Base-by-base conservation (phyloP, 2,329 filamentous ascomycete species). In the Mollisia scopiformis region DNA sequence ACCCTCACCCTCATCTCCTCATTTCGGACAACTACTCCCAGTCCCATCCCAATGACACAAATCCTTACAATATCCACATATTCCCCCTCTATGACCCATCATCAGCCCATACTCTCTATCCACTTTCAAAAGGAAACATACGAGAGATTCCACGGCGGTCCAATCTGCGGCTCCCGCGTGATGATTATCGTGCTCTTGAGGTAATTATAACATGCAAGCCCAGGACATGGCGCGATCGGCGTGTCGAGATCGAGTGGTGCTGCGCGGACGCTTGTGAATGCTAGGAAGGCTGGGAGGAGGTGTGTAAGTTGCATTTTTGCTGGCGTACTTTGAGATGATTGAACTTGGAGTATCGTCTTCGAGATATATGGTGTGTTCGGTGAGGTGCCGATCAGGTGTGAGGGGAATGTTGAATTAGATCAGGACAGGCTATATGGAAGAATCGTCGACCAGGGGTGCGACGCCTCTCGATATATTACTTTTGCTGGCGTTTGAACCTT, bases 41-140 rank as follows among this genome's bases (percentile, higher is more conserved):
- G 14, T 33, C 19, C 49, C 49, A 51, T 51, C 49, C 49, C 49
- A 51, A n/a, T 7, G 10, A 33, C 49, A 51, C 4, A 33, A n/a
- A n/a, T 51, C 49, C 21, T 51, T 51, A 31, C 49, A 51, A 51
- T 51, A 51, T 21, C 28, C 49, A 33, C 28, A 51, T 33, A 51
- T 50, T 2, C 47, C 49, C 8, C 11, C 11, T 16, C 49, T 51
- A 25, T 23, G 3, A 16, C 16, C 39, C 39, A 16, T 6, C 11
- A 27, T 19, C 28, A 51, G 7, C 23, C 1, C 28, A 11, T 23
- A 21, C 7, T 28, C 23, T 35, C 31, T 35, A 35, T 35, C 11
- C 21, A 41, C n/a, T n/a, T n/a, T 41, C 14, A 19, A 41, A n/a
- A 23, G 14, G 21, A 28, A 13, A 47, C 43, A 3, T 27, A 47